phyloP scores from a whole-genome alignment of 192 early-diverging fungal species.

The Mortierella alpina region DNA sequence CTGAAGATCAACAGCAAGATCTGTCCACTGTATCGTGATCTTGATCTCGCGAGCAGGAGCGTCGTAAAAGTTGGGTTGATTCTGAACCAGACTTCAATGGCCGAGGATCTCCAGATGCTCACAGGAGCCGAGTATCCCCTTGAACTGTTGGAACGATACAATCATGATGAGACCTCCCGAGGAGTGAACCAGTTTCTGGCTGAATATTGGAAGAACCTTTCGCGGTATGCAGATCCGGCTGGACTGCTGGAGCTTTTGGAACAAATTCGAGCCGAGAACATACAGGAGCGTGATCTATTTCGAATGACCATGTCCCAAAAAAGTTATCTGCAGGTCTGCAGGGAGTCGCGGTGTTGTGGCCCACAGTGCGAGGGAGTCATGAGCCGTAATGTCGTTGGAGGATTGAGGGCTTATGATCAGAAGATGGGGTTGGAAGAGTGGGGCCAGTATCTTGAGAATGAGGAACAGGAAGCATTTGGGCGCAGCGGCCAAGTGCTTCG shows the following conservation, averaged over 20 bases:
- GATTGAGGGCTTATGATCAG: conserved; percentile 5
- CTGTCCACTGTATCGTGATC: neutral
- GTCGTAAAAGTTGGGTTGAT: neutral
- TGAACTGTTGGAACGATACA: conserved; percentile 6
- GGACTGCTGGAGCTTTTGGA: conserved; percentile 4
- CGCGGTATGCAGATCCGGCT: conserved; percentile 10
- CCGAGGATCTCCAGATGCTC: conserved; percentile 1
- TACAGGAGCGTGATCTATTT: neutral
- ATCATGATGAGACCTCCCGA: neutral
- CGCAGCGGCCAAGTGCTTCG: neutral
- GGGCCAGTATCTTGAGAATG: conserved; percentile 3
- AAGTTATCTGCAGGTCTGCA: conserved; percentile 5
- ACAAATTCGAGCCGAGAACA: conserved; percentile 6
- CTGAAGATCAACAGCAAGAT: neutral
- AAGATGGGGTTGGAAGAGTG: neutral
- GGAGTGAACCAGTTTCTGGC: neutral
- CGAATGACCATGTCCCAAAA: neutral
- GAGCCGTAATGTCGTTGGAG: conserved; percentile 8
- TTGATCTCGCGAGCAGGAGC: conserved; percentile 3
- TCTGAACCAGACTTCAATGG: neutral
- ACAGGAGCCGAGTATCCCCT: conserved; percentile 13
- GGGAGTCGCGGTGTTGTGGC: conserved; percentile 9
- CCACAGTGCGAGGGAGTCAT: conserved; percentile 11
- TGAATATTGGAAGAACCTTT: conserved; percentile 9
- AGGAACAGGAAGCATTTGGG: neutral